Conservation (phyloP, 805 yeast genomes). For the Starmerella floricola region DNA sequence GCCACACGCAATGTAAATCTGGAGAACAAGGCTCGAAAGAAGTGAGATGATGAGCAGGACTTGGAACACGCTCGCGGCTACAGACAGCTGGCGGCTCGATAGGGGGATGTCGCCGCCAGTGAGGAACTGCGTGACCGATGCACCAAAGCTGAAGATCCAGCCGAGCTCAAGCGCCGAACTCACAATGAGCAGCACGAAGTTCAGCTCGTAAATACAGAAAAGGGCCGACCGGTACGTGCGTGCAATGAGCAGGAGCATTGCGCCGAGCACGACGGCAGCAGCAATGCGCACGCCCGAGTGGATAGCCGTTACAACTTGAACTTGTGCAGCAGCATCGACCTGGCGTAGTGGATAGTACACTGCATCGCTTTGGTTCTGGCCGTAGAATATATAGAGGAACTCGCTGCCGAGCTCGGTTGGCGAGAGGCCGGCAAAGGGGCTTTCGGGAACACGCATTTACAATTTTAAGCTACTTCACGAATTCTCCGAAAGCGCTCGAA, state of each 20-base stretch:
- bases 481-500: no score
- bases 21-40: conserved; percentile 57
- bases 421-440: background rate
- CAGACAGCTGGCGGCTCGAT: conserved; percentile 37
- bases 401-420: background rate
- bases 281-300: conserved; percentile 45
- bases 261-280: conserved; percentile 37
- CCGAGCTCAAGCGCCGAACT: conserved; percentile 50
- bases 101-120: conserved; percentile 37
- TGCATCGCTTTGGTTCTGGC: no score
- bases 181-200: conserved; percentile 44
- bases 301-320: conserved; percentile 7
- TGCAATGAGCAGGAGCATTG: conserved; percentile 37
- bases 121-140: conserved; percentile 35
- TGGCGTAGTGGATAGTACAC: conserved; percentile 1
- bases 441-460: background rate
- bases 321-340: conserved; percentile 7
- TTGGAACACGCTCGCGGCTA: conserved; percentile 51
- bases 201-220: conserved; percentile 56
- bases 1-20: conserved; percentile 54
- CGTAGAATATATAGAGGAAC: no score
- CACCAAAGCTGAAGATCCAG: conserved; percentile 31
- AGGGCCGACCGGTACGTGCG: conserved; percentile 52
- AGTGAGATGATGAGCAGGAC: conserved; percentile 48
- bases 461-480: no score